These are phyloP conservation scores for Globisporangium spinosum DNA, from an alignment of 352 stramenopile genomes.

Conservation along the genomic window DNA sequence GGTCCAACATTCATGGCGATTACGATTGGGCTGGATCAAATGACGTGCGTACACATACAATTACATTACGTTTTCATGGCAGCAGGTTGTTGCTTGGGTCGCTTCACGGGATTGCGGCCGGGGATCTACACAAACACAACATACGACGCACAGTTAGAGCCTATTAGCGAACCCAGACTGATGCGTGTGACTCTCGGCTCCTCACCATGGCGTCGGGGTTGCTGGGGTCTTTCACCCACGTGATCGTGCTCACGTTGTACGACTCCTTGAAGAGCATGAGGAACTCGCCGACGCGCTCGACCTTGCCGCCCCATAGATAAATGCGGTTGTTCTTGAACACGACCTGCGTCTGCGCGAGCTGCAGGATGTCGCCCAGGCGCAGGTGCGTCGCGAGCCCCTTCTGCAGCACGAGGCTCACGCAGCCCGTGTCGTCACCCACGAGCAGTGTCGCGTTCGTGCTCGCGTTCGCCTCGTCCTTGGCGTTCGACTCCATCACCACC, in stretches of 20 bases:
- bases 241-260: constrained; percentile 76
- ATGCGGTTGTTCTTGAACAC: constrained; percentile 76
- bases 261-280: constrained; percentile 84
- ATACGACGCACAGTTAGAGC: not conserved
- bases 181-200: not conserved
- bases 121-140: constrained; percentile 34
- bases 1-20: not conserved
- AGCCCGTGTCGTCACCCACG: constrained; percentile 79
- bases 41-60: not conserved
- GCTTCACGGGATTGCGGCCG: constrained; percentile 54
- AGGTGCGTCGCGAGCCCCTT: constrained; percentile 65
- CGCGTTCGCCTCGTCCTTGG: constrained; percentile 70
- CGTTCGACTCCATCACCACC: constrained; percentile 80
- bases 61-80: not conserved
- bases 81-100: constrained; percentile 29
- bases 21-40: not conserved
- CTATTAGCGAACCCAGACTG: not conserved
- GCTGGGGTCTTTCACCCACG: constrained; percentile 77
- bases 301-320: constrained; percentile 76
- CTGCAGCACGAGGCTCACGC: constrained; percentile 74
- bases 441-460: constrained; percentile 81
- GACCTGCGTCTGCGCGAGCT: constrained; percentile 61
- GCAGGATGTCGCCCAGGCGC: constrained; percentile 71
- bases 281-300: constrained; percentile 85
- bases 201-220: constrained; percentile 63